Base-by-base conservation (phyloP, 2,329 filamentous ascomycete species). In the Penicillium sp. region DNA sequence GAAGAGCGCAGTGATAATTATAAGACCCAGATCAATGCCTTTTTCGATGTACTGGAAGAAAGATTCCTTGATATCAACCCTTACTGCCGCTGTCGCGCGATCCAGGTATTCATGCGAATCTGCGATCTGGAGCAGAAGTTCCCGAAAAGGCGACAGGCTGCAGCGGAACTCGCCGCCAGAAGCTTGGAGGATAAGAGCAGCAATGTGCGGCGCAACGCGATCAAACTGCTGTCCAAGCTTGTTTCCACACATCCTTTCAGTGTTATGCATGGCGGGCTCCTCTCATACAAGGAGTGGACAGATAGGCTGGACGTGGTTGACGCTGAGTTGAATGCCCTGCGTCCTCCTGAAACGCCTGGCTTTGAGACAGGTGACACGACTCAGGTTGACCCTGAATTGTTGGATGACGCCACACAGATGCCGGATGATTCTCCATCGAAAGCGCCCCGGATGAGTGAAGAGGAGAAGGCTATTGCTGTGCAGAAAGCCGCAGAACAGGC, bases 181-280 rank as follows among this genome's bases (percentile, higher is more conserved):
- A 97, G 93, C 72, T 80, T 99, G 3, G 90, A 97, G 73, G 95
- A 99, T 77, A 97, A 96, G 81, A 97, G 93, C 77, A 99, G 94
- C 75, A 96, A 97, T 67, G 94, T 99, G 32, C 85, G 94, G 59
- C 85, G 92, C 56, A 97, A 97, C 71, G 92, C 94, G 2, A 94
- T 99, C 72, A 97, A 96, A 74, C 79, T 99, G 7, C 81, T 99
- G 1, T 89, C 88, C 6, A 89, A 89, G 42, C 80, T 99, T 7
- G 90, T 99, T 66, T 91, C 92, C 60, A 97, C 92, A 0, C 94
- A 99, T 72, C 94, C 94, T 2, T 99, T 97, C 67, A 91, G 89
- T 37, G 86, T 92, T 18, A 88, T 97, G 78, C 92, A 97, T 67
- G 92, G 92, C 22, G 92, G 91, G 0, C 87, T 94, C 66, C 83